Evolutionary conservation across 2,329 filamentous ascomycete genomes (phyloP).

Genomic region (Trichophyton benhamiae): DNA sequence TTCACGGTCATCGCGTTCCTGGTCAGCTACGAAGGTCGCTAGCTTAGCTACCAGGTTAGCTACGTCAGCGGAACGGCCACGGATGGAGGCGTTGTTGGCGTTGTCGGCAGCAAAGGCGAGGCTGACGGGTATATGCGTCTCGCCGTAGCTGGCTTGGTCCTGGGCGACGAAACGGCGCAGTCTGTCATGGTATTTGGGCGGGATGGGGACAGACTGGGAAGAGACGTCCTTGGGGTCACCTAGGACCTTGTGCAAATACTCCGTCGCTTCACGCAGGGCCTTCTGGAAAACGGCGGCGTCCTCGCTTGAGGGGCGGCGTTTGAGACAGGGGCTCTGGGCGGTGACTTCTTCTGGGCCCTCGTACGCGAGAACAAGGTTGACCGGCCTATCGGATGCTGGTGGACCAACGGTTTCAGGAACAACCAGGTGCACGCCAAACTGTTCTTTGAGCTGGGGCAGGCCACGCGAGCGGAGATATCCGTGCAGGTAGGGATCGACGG

Average conservation of each 20-base stretch:
- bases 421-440: slow-evolving; percentile 38
- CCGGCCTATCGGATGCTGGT: slow-evolving; percentile 19
- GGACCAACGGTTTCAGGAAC: slow-evolving; percentile 34
- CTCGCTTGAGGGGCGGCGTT: slow-evolving; percentile 42
- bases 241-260: slow-evolving; percentile 42
- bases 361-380: slow-evolving; percentile 39
- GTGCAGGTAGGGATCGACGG: slow-evolving; percentile 39
- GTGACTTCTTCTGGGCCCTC: slow-evolving; percentile 27
- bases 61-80: slow-evolving; percentile 63
- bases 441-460: slow-evolving; percentile 27
- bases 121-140: slow-evolving; percentile 46
- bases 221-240: slow-evolving; percentile 45
- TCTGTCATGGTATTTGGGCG: slow-evolving; percentile 52
- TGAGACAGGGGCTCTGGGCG: slow-evolving; percentile 41
- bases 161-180: slow-evolving; percentile 47
- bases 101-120: slow-evolving; percentile 33
- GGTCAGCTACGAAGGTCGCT: slow-evolving; percentile 66
- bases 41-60: slow-evolving; percentile 62
- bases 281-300: slow-evolving; percentile 47
- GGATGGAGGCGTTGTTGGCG: slow-evolving; percentile 51
- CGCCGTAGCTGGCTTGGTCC: slow-evolving; percentile 40
- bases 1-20: slow-evolving; percentile 87
- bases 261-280: slow-evolving; percentile 46
- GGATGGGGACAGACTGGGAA: slow-evolving; percentile 42
- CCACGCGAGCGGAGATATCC: slow-evolving; percentile 33